These are phyloP conservation scores for Phytopythium helicoides DNA, from an alignment of 352 stramenopile species.

Conservation along the genomic window DNA sequence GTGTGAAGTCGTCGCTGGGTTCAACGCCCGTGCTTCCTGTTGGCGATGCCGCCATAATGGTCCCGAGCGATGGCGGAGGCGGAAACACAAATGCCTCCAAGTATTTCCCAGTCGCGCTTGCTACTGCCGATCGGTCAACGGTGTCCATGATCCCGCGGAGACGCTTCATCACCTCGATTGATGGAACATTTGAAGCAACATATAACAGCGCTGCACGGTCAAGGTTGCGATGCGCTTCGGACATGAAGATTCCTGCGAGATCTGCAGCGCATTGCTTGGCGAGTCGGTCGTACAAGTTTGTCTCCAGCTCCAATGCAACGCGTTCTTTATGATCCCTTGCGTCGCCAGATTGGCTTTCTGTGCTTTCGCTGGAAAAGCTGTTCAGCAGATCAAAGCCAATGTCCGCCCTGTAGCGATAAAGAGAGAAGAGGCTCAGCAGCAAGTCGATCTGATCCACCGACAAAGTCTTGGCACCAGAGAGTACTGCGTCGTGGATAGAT, in stretches of 20 bases:
- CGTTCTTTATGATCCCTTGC: constrained; percentile 36
- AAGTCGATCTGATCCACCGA: constrained; percentile 66
- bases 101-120: constrained; percentile 60
- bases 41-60: constrained; percentile 3
- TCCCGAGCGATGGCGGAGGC: constrained; percentile 18
- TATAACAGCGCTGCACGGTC: constrained; percentile 63
- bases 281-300: constrained; percentile 69
- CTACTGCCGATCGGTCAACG: constrained; percentile 47
- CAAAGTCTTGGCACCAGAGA: constrained; percentile 21
- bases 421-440: constrained; percentile 75
- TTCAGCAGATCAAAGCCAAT: constrained; percentile 56
- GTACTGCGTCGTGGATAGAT: constrained; percentile 42
- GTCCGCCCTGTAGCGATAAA: constrained; percentile 85
- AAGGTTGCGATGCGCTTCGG: constrained; percentile 49
- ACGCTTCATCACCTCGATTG: constrained; percentile 50
- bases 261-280: constrained; percentile 63
- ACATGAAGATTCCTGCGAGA: constrained; percentile 62
- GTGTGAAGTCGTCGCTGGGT: constrained; percentile 41
- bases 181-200: constrained; percentile 64
- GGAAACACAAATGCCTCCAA: constrained; percentile 79
- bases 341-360: constrained; percentile 6
- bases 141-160: constrained; percentile 47
- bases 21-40: constrained; percentile 2
- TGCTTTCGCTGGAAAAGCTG: constrained; percentile 19
- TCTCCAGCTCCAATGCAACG: constrained; percentile 67